Conservation (phyloP, 495 filamentous ascomycete species). For the Penicillium salamii region DNA sequence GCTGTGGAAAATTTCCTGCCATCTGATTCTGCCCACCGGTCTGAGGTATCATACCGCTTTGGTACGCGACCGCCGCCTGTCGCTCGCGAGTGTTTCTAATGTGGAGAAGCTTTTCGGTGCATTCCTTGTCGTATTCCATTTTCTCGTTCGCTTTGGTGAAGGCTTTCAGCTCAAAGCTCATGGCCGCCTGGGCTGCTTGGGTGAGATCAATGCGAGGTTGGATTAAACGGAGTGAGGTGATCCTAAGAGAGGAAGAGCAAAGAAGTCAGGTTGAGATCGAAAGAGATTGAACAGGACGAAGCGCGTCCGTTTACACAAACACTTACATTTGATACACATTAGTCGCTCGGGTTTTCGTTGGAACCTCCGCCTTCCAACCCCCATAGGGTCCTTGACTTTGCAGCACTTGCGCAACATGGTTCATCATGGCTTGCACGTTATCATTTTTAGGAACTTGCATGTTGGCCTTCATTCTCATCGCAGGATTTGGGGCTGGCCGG, state of each 20-base stretch:
- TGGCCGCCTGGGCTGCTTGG: slow-evolving; percentile 42
- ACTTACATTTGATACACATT: slow-evolving; percentile 51
- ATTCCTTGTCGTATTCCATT: slow-evolving; percentile 48
- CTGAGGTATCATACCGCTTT: slow-evolving; percentile 47
- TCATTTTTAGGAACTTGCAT: slow-evolving; percentile 37
- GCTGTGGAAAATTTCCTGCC: slow-evolving; percentile 44
- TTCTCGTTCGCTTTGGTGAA: slow-evolving; percentile 46
- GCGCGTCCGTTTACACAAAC: background rate
- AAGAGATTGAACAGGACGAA: slow-evolving; percentile 2
- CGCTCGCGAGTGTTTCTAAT: slow-evolving; percentile 46
- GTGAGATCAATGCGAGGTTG: slow-evolving; percentile 44
- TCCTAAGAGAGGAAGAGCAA: slow-evolving; percentile 26
- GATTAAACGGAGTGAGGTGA: slow-evolving; percentile 49
- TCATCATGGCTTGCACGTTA: slow-evolving; percentile 33
- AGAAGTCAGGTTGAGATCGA: background rate
- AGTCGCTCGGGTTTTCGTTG: slow-evolving; percentile 34
- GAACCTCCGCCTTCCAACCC: slow-evolving; percentile 48
- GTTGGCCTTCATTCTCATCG: slow-evolving; percentile 29
- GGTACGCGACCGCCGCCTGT: slow-evolving; percentile 42
- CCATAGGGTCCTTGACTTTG: slow-evolving; percentile 36
- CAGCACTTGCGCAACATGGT: slow-evolving; percentile 36
- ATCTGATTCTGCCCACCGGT: slow-evolving; percentile 40
- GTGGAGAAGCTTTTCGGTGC: slow-evolving; percentile 45
- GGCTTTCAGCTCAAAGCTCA: slow-evolving; percentile 46
- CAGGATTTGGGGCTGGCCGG: slow-evolving; percentile 12